Evolutionary conservation across 306 rosid species (phyloP), one percentile per base, ranked within the genome.

Genomic region (Trifolium fragiferum): DNA sequence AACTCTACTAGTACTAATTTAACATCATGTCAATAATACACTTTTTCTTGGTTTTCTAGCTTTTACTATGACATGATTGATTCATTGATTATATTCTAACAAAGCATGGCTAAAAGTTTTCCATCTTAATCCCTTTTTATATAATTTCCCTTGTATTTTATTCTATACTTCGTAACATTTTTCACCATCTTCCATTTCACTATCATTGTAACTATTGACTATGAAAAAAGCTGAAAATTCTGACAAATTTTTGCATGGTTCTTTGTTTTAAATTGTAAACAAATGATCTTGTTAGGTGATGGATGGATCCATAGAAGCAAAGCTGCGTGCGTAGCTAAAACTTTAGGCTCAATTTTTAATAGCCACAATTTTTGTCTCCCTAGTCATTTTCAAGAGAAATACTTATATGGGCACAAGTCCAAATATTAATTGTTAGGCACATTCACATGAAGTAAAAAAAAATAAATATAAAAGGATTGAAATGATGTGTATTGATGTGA

Each of bases 51-150:
- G 72, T 74, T 87, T 85, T 86, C 78, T 83, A 81, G 82, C 82
- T 83, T 58, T 84, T 58, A 85, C 93, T 77, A 73, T 83, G 77
- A 72, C 82, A 88, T 93, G 86, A 90, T 93, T 89, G 89, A 87
- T 70, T 38, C 85, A 82, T 81, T 82, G 87, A 89, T 90, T 85
- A 84, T 82, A 68, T 23, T 75, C 80, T 64, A 87, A 67, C 64
- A 74, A 74, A 66, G 84, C 84, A 83, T 76, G 83, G 76, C 83
- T 69, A 74, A 87, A 86, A 86, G 80, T 50, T 63, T 44, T 65
- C 53, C 40, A 76, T 40, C 59, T 53, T 19, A 49, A 49, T 49
- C n/a, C 54, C n/a, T 49, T 25, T 25, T 25, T 25, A 25, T 25
- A 25, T 4, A 27, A 27, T 30, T 30, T 33, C 7, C 38, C 0